phyloP scores from a whole-genome alignment of 2,329 filamentous ascomycete genomes.

The Paracorniculantispora psalliotae region DNA sequence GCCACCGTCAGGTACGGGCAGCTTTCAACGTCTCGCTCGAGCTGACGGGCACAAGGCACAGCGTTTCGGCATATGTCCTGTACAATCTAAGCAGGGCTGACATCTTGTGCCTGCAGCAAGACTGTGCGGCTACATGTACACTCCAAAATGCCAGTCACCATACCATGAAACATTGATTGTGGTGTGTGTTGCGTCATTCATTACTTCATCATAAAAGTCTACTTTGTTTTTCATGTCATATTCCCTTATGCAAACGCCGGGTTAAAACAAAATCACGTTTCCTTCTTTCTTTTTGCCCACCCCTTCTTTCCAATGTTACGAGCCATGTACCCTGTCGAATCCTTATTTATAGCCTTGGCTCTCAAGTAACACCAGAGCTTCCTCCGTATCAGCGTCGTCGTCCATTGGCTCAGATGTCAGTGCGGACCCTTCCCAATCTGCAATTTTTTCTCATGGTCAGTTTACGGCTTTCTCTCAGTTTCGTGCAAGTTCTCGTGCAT shows the following conservation, averaged over 20 bases:
- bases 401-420: slow-evolving; percentile 53
- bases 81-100: neutral
- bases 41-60: too few relatives aligned
- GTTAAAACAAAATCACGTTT: neutral
- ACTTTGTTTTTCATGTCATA: neutral
- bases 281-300: neutral
- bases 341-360: neutral
- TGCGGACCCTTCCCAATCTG: slow-evolving; percentile 53
- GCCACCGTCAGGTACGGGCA: too few relatives aligned
- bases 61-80: too few relatives aligned
- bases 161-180: too few relatives aligned
- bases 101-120: neutral
- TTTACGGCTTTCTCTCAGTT: neutral
- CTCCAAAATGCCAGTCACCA: too few relatives aligned
- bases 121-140: neutral
- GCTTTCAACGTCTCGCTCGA: too few relatives aligned
- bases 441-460: slow-evolving; percentile 12
- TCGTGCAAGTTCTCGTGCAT: neutral
- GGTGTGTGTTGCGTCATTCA: neutral
- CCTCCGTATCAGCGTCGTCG: neutral
- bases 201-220: slow-evolving; percentile 2
- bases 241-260: neutral
- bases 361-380: neutral
- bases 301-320: neutral
- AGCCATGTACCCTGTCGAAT: neutral